Evolutionary conservation across 2,329 filamentous ascomycete genomes (phyloP).

Genomic region (Dothideomycetes sp.): DNA sequence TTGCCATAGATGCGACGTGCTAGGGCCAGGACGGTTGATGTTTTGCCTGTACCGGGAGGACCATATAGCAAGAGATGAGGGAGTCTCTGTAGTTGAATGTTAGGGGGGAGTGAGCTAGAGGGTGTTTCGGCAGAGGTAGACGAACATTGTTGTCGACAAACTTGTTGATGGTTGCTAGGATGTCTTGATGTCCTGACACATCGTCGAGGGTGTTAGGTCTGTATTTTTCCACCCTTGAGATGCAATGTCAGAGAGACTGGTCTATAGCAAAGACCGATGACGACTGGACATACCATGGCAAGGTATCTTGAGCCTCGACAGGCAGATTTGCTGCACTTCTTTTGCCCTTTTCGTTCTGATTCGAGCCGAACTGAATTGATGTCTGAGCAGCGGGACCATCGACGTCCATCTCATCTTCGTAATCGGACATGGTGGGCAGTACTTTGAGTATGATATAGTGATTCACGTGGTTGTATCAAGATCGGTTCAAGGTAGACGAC

Average conservation of each 20-base stretch:
- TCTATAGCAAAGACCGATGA: neutral
- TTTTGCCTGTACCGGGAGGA: conserved; percentile 93
- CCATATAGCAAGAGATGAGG: conserved; percentile 96
- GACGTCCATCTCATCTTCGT: conserved; percentile 57
- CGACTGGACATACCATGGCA: conserved; percentile 65
- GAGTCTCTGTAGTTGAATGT: conserved; percentile 48
- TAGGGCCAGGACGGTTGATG: conserved; percentile 88
- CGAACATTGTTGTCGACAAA: conserved; percentile 82
- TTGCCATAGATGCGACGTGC: conserved; percentile 85
- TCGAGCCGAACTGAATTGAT: conserved; percentile 60
- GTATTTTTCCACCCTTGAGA: conserved; percentile 85
- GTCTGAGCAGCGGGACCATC: conserved; percentile 46
- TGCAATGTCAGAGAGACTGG: conserved; percentile 17
- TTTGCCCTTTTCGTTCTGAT: conserved; percentile 70
- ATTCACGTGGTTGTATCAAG: no score
- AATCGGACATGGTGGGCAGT: conserved; percentile 41
- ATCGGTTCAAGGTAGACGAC: no score
- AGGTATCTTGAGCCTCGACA: conserved; percentile 82
- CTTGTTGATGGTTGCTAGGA: conserved; percentile 93
- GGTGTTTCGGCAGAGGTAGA: neutral
- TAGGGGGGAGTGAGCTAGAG: neutral
- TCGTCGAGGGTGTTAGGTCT: conserved; percentile 79
- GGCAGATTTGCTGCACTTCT: conserved; percentile 86
- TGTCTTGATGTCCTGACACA: conserved; percentile 94
- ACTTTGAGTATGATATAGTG: neutral